A percentile compares a stretch with the other conserved stretches of the same genome.
Conservation (phyloP, 108 stramenopile genomes). For the Hondaea fermentalgiana region DNA sequence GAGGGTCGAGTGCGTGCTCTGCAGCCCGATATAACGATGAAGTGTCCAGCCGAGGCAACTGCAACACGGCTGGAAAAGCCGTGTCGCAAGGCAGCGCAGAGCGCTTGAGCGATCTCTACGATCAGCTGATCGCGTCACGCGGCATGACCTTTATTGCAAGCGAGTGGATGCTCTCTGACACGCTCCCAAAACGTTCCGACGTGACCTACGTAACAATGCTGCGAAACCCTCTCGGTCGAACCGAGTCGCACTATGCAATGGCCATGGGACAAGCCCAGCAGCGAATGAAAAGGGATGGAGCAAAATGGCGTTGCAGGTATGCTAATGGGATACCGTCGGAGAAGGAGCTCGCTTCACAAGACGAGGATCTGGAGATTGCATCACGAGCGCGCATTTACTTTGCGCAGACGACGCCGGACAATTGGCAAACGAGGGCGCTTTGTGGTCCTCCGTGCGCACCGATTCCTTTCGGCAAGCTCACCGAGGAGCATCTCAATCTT, state of each 20-base stretch:
- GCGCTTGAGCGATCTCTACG: too few species aligned
- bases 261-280: background rate
- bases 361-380: background rate
- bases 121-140: too few species aligned
- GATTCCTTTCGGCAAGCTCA: background rate
- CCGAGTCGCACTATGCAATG: background rate
- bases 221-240: background rate
- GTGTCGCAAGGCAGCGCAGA: too few species aligned
- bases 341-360: background rate
- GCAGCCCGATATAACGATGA: background rate
- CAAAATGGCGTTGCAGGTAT: too few species aligned
- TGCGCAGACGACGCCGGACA: background rate
- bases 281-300: too few species aligned
- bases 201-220: background rate
- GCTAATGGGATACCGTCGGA: too few species aligned
- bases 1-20: background rate
- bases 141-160: background rate
- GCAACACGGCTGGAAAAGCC: background rate
- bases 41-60: background rate
- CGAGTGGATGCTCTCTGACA: background rate
- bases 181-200: background rate
- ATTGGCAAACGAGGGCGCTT: background rate
- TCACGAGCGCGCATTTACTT: background rate
- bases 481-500: background rate
- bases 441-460: background rate